Evolutionary conservation across 305 asterid species (phyloP), one percentile per base, ranked within the genome.

Genomic region (Fraxinus floribunda): DNA sequence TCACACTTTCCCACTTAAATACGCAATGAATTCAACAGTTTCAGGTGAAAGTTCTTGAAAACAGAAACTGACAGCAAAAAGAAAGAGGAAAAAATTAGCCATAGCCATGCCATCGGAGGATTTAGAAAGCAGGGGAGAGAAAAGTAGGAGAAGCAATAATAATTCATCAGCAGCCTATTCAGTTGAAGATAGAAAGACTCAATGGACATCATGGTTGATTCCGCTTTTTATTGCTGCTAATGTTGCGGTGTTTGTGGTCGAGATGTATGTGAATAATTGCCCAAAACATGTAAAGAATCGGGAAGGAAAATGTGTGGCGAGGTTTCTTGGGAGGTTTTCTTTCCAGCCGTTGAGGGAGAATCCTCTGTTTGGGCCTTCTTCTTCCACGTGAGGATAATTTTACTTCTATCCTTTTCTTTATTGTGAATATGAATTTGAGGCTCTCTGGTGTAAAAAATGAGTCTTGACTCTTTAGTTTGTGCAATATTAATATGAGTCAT

Each of bases 301-400:
- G 79, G 64, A n/a, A 9, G 81, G 82, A 35, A 91, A 79, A 86
- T 95, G 99, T 71, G 91, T 90, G 15, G 95, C 89, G 0, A 86
- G 89, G 87, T 93, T 93, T 83, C 93, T 94, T 2, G 93, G 96
- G 77, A 85, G 98, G 84, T 87, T 94, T 60, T 93, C 99, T 30
- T 95, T 93, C 78, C 97, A 95, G 91, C 98, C 98, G 3, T 62
- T 90, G 49, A 79, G 87, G 39, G 93, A 95, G 83, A 95, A 95
- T 87, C 99, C 99, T 30, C 80, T 92, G 46, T 85, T 95, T 22
- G 99, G 99, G 0, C 98, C 99, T 85, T 92, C 98, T 84, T 87
- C 97, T 81, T 85, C 92, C 18, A 91, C 97, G 99, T 95, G 82
- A 90, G 94, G 7, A 75, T 72, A 73, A 20, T 75, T 13, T 64